Evolutionary conservation across 768 basidiomycete species (phyloP).

Genomic region (Floccularia luteovirens): DNA sequence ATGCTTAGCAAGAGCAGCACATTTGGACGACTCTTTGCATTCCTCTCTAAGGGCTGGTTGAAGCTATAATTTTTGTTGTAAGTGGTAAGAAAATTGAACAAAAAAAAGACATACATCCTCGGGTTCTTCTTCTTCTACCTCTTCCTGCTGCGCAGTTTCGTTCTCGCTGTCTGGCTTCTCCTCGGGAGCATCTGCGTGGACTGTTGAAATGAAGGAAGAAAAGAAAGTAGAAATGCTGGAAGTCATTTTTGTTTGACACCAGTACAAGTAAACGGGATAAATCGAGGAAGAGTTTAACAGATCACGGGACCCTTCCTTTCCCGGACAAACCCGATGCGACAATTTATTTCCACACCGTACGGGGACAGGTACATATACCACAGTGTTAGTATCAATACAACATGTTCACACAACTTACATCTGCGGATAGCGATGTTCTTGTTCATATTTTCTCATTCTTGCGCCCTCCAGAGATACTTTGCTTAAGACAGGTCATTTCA

Average conservation of each 20-base stretch:
- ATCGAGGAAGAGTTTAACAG: neutral
- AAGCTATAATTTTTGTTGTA: slow-evolving; percentile 28
- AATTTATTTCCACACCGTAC: too few species aligned
- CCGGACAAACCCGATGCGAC: too few species aligned
- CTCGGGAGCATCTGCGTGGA: slow-evolving; percentile 33
- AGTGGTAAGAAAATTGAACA: neutral
- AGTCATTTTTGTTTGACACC: slow-evolving; percentile 26
- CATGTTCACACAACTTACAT: too few species aligned
- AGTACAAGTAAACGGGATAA: too few species aligned
- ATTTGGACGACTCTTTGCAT: slow-evolving; percentile 60
- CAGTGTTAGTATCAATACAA: too few species aligned
- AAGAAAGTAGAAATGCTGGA: slow-evolving; percentile 33
- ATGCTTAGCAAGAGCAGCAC: slow-evolving; percentile 66
- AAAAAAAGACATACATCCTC: slow-evolving; percentile 64
- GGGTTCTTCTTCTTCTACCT: slow-evolving; percentile 53
- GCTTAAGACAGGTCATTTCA: slow-evolving; percentile 30
- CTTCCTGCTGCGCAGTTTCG: slow-evolving; percentile 44
- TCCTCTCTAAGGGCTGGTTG: slow-evolving; percentile 71
- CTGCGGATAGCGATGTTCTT: slow-evolving; percentile 18
- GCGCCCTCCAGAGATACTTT: slow-evolving; percentile 29
- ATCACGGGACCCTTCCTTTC: too few species aligned
- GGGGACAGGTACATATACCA: too few species aligned
- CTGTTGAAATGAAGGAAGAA: slow-evolving; percentile 35
- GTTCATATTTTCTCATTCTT: slow-evolving; percentile 23
- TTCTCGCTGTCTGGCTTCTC: slow-evolving; percentile 41